Evolutionary conservation across 495 filamentous ascomycete species (phyloP).

Genomic region (Sabuloglossum arenarium): DNA sequence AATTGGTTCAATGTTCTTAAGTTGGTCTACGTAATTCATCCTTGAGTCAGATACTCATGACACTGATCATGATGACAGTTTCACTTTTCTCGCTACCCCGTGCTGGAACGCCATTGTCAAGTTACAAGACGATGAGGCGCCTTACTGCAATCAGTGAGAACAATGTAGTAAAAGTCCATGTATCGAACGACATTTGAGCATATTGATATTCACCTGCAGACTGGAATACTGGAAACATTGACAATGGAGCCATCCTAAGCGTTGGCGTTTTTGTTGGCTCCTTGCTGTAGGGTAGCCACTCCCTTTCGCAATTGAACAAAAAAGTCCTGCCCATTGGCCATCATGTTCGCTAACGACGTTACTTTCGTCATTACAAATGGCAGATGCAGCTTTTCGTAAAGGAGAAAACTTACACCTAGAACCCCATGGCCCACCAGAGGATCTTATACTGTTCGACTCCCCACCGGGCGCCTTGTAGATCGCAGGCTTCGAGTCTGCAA

Average conservation of each 20-base stretch:
- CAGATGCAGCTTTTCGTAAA: neutral
- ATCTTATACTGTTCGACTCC: constrained; percentile 20
- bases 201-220: neutral
- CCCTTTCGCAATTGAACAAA: constrained; percentile 32
- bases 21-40: too few species aligned
- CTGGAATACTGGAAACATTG: neutral
- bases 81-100: too few species aligned
- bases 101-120: too few species aligned
- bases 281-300: constrained; percentile 19
- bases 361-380: neutral
- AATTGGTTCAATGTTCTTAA: too few species aligned
- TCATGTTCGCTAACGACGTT: constrained; percentile 23
- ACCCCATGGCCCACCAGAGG: constrained; percentile 25
- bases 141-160: neutral
- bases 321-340: constrained; percentile 34
- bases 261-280: neutral
- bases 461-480: constrained; percentile 20
- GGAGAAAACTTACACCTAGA: constrained; percentile 22
- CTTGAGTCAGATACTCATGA: too few species aligned
- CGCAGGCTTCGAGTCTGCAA: neutral
- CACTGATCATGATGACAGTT: too few species aligned
- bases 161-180: neutral
- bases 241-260: neutral
- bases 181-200: neutral
- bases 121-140: neutral